Evolutionary conservation across 2,329 filamentous ascomycete species (phyloP).

Genomic region (Diaporthe caulivora): DNA sequence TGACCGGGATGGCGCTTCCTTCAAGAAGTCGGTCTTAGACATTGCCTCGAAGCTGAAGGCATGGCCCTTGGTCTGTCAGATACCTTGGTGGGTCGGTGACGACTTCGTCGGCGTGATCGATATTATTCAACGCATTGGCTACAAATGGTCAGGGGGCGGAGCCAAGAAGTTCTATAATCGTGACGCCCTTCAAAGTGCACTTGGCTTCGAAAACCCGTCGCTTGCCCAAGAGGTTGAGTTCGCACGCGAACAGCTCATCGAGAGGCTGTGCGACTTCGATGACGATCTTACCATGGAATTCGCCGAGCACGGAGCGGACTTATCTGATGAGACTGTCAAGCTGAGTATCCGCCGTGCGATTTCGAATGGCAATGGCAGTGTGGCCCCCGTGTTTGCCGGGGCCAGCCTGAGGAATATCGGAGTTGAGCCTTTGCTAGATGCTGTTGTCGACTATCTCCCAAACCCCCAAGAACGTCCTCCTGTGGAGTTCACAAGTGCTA

Average conservation of each 20-base stretch:
- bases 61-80: slow-evolving; percentile 93
- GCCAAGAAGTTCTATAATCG: slow-evolving; percentile 47
- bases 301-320: slow-evolving; percentile 81
- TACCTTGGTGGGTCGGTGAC: slow-evolving; percentile 92
- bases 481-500: slow-evolving; percentile 78
- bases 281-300: slow-evolving; percentile 88
- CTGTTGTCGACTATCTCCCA: slow-evolving; percentile 88
- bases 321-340: slow-evolving; percentile 76
- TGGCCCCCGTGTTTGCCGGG: slow-evolving; percentile 90
- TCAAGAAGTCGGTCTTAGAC: slow-evolving; percentile 87
- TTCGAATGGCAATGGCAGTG: slow-evolving; percentile 73
- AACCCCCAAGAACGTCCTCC: slow-evolving; percentile 85
- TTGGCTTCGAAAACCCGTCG: slow-evolving; percentile 66
- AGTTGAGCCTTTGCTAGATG: slow-evolving; percentile 90
- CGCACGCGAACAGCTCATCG: slow-evolving; percentile 83
- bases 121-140: slow-evolving; percentile 79
- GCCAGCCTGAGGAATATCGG: slow-evolving; percentile 95
- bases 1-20: slow-evolving; percentile 84
- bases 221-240: slow-evolving; percentile 77
- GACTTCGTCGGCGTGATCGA: slow-evolving; percentile 88
- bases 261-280: slow-evolving; percentile 89
- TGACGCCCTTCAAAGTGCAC: slow-evolving; percentile 46
- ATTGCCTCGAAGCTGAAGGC: slow-evolving; percentile 82
- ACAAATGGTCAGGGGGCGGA: slow-evolving; percentile 74
- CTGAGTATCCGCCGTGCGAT: slow-evolving; percentile 81